A percentile compares a stretch with the other conserved stretches of the same genome.
Evolutionary conservation across 2,329 filamentous ascomycete species (phyloP).

Genomic region (Raffaelea deltoideospora): DNA sequence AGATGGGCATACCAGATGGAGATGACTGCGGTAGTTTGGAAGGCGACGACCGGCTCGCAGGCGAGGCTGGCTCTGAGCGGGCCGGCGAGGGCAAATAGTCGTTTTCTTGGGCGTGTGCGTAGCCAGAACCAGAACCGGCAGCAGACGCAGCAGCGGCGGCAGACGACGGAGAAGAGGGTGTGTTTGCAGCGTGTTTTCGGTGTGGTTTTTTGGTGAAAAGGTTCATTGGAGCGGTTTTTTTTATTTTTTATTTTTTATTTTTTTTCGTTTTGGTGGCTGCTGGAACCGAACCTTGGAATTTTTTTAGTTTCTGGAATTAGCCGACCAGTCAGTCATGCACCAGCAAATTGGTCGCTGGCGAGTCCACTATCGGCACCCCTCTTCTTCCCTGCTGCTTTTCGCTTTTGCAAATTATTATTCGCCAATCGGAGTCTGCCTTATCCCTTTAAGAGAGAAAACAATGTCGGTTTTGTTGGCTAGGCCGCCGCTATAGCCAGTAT

Average conservation of each 20-base stretch:
- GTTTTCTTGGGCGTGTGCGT: constrained; percentile 20
- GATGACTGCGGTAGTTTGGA: background rate
- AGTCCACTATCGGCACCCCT: no score
- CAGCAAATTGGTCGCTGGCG: no score
- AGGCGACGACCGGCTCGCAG: constrained; percentile 1
- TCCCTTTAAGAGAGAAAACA: no score
- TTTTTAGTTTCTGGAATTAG: no score
- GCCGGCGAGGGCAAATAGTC: constrained; percentile 11
- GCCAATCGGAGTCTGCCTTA: no score
- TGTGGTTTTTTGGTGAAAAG: constrained; percentile 34
- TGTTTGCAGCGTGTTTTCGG: constrained; percentile 27
- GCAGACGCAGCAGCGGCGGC: constrained; percentile 6
- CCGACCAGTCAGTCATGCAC: no score
- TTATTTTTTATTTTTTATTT: constrained; percentile 2
- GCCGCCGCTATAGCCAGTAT: no score
- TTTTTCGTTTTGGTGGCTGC: background rate
- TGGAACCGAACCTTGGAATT: no score
- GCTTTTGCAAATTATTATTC: no score
- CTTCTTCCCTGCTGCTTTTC: no score
- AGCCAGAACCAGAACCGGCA: no score
- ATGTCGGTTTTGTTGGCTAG: no score
- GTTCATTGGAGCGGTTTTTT: constrained; percentile 26
- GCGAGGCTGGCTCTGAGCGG: constrained; percentile 7
- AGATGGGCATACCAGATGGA: background rate
- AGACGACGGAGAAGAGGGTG: constrained; percentile 9